Base-by-base conservation (phyloP, 164 flowering plant genomes). In the Vitis labrusca region DNA sequence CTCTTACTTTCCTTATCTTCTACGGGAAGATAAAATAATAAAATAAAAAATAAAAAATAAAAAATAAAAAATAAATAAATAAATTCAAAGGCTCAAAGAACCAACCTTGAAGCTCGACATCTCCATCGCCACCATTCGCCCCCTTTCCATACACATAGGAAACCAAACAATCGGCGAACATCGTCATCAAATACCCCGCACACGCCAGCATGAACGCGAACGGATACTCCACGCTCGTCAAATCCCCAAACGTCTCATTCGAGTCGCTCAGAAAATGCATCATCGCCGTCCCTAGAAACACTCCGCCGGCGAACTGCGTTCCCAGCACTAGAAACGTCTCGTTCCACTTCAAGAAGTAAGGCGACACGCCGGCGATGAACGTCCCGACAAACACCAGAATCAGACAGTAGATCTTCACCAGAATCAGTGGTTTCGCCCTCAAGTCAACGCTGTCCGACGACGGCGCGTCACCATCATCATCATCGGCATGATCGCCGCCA, bases 221-320 rank as follows among this genome's bases (percentile, higher is more conserved):
- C 6, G 95, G 92, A 68, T 90, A 88, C 59, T 73, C 77, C 12
- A 66, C 75, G 8, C 4, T 23, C 2, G 88, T 85, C 79, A 90
- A 80, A 62, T 84, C 88, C 70, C 29, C 77, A 64, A 90, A 90
- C 3, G 84, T 88, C 76, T 78, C 86, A 50, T 83, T 78, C 11
- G 95, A 76, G 73, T 90, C 92, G 13, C 88, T 82, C 68, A 90
- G 61, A 61, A 88, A 90, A 72, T 90, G 95, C 88, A 90, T 90
- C 79, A 88, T 1, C 10, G 92, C 90, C 19, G 95, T 90, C 10
- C 88, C 92, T 29, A 90, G 59, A 66, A 90, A 88, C 69, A 90
- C 92, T 9, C 95, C 93, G 27, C 95, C 95, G 5, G 95, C 91
- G 62, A 90, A 90, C 66, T 90, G 95, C 10, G 93, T 90, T 2